phyloP scores from a whole-genome alignment of 225 moss, liverwort and hornwort species.

The Physcomitrellopsis africana region DNA sequence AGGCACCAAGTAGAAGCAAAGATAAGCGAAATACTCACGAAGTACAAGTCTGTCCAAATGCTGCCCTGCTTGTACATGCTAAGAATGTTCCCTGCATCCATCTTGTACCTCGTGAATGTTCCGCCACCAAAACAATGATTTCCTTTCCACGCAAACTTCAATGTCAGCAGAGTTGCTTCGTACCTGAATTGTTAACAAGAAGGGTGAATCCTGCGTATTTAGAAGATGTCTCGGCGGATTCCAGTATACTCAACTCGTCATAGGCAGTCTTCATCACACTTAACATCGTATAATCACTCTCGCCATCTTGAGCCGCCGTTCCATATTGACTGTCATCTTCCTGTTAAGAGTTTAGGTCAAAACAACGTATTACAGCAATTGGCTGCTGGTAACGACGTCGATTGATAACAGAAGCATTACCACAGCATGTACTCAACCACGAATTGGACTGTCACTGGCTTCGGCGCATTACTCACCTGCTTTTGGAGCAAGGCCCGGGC shows the following conservation, averaged over 20 bases:
- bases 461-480: constrained; percentile 3
- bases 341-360: not conserved
- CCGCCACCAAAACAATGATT: not conserved
- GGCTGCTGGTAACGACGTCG: not conserved
- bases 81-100: constrained; percentile 51
- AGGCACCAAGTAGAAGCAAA: constrained; percentile 1
- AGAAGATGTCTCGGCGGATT: constrained; percentile 50
- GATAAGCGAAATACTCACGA: constrained; percentile 42
- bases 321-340: not conserved
- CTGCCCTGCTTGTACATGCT: constrained; percentile 51
- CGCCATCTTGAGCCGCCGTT: not conserved
- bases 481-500: constrained; percentile 1
- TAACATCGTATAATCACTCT: constrained; percentile 39
- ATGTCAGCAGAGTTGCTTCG: not conserved
- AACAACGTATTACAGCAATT: not conserved
- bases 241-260: constrained; percentile 67
- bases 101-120: constrained; percentile 17
- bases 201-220: constrained; percentile 74
- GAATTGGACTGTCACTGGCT: not conserved
- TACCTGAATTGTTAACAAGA: constrained; percentile 73
- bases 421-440: not conserved
- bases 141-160: not conserved
- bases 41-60: constrained; percentile 54
- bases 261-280: constrained; percentile 43
- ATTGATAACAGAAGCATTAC: not conserved